Evolutionary conservation across 2,329 filamentous ascomycete species (phyloP).

Genomic region (Sporothrix dimorphospora): DNA sequence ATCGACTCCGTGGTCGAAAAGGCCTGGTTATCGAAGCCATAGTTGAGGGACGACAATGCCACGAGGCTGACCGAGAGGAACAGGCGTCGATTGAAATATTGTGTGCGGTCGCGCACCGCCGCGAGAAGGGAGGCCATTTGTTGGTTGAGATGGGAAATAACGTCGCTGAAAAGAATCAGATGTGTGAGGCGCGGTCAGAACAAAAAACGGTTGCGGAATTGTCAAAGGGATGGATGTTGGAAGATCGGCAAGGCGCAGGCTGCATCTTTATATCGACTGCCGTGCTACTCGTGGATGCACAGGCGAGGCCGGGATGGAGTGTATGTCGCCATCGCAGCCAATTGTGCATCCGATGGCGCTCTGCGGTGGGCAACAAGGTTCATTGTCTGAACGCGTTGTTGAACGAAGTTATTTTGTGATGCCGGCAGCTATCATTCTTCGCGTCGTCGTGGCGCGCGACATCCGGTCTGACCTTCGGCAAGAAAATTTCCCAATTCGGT

Average conservation of each 20-base stretch:
- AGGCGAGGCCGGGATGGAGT: too few relatives aligned
- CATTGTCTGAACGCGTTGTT: neutral
- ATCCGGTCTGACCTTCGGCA: neutral
- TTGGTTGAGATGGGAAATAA: neutral
- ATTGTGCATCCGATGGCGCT: neutral
- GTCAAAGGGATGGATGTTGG: neutral
- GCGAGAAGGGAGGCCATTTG: neutral
- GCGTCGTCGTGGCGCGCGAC: neutral
- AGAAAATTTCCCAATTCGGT: neutral
- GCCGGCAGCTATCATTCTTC: neutral
- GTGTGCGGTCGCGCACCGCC: constrained; percentile 7
- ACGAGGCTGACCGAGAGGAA: constrained; percentile 37
- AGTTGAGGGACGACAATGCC: constrained; percentile 45
- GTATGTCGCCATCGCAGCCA: constrained; percentile 9
- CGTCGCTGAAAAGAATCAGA: neutral
- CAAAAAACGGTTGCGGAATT: neutral
- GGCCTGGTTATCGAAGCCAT: constrained; percentile 46
- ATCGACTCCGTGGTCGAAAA: constrained; percentile 46
- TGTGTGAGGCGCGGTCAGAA: neutral
- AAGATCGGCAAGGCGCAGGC: neutral
- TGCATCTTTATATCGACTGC: neutral
- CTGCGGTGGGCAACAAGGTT: neutral
- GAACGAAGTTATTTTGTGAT: neutral
- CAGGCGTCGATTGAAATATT: constrained; percentile 33
- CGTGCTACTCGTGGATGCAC: neutral